Evolutionary conservation across 371 early-diverging fungal genomes (phyloP), one percentile per base, ranked within the genome.

Genomic region (Rhizomucor miehei): DNA sequence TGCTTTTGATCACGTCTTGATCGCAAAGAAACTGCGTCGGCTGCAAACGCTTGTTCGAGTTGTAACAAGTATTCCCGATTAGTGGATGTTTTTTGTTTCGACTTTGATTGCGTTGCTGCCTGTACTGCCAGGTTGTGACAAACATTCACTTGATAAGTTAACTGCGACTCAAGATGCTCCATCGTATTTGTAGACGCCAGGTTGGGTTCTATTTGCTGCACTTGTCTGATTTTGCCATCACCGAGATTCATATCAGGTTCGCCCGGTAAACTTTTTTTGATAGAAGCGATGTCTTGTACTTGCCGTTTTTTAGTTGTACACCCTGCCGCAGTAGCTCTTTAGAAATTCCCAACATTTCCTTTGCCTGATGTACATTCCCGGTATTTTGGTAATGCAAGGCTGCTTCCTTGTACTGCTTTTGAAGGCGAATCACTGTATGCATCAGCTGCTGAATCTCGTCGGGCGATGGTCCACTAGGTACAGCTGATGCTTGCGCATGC

Each of bases 321-420:
- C 71, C 69, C 1, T 52, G 51, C 1, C 65, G 65, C 16, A 77
- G 47, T 1, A 78, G 49, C 1, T 71, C 61, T 58, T 85, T 84
- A 2, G 80, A 69, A 1, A 56, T 55, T 17, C 54, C 49, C n/a
- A 90, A 45, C 79, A 81, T 77, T 52, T 86, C 80, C 20, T 80
- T 71, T 1, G 89, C 87, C 6, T 37, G 62, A 11, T 52, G 39
- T 6, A 80, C 20, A 38, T 88, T 79, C n/a, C 78, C 75, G 0
- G 71, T 40, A 1, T 67, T 57, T 59, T 87, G 87, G 58, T 73
- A 80, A 17, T 72, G 64, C 16, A 86, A 39, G 1, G 88, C 89
- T 1, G 81, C 82, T 41, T 79, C 67, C 55, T 84, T 86, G 63
- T 87, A 87, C 54, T 87, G 78, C 43, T 72, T 63, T 54, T 79